Evolutionary conservation across 176 grass and related monocot genomes (phyloP).

Genomic region (Rhipidocladum racemiflorum): DNA sequence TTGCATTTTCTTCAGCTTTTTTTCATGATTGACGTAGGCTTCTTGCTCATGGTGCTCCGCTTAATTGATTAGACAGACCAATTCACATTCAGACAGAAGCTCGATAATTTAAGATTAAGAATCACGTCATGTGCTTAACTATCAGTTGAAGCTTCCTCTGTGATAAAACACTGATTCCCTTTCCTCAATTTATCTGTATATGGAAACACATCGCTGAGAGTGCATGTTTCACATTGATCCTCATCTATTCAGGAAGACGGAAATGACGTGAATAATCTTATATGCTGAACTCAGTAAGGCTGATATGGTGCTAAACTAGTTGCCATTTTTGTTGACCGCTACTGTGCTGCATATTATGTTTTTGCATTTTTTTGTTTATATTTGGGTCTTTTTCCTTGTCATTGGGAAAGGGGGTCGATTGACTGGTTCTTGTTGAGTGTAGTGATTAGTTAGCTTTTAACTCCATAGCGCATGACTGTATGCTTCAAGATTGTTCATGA

Average conservation of each 20-base stretch:
- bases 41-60: neutral
- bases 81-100: neutral
- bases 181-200: neutral
- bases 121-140: neutral
- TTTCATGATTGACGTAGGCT: neutral
- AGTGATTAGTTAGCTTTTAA: neutral
- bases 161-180: neutral
- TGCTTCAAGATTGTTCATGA: neutral
- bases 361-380: neutral
- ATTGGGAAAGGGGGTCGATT: neutral
- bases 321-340: neutral
- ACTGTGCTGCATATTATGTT: neutral
- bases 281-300: neutral
- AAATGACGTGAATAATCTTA: neutral
- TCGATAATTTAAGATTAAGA: neutral
- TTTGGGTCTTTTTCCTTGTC: neutral
- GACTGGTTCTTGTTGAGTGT: neutral
- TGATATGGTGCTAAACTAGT: neutral
- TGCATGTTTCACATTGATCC: neutral
- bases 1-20: constrained; percentile 25
- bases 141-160: neutral
- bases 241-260: neutral
- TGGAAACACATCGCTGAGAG: neutral
- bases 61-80: neutral
- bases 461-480: neutral